Evolutionary conservation across 2,329 filamentous ascomycete species (phyloP).

Genomic region (Apiospora malaysiana): DNA sequence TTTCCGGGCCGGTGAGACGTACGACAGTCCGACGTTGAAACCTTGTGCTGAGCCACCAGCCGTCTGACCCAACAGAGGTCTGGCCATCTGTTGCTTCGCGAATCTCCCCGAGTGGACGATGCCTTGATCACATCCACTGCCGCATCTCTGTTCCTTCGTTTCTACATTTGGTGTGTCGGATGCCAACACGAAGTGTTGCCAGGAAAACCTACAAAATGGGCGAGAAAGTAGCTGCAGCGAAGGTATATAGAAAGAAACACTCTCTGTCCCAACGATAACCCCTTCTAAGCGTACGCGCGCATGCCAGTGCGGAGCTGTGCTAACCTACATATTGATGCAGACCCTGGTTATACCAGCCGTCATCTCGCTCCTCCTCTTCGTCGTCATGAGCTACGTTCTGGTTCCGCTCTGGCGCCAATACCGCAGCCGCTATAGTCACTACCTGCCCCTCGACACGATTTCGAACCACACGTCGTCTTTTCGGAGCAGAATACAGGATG

Average conservation of each 20-base stretch:
- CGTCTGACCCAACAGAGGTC: slow-evolving; percentile 9
- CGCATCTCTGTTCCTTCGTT: not conserved
- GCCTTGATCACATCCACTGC: not conserved
- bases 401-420: slow-evolving; percentile 74
- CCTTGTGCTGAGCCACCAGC: not conserved
- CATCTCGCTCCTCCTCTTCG: slow-evolving; percentile 73
- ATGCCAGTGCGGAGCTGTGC: slow-evolving; percentile 7
- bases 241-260: not conserved
- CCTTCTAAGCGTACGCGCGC: not conserved
- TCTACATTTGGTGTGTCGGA: not conserved
- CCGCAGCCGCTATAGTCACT: slow-evolving; percentile 73
- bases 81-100: not conserved
- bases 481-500: slow-evolving; percentile 55
- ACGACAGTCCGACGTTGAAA: not conserved
- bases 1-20: not conserved
- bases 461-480: slow-evolving; percentile 62
- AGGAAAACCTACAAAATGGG: not conserved
- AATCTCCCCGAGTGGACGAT: not conserved
- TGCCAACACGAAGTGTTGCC: not conserved
- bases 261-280: not conserved
- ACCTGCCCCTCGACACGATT: slow-evolving; percentile 71
- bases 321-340: slow-evolving; percentile 46
- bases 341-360: slow-evolving; percentile 73
- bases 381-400: slow-evolving; percentile 68
- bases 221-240: slow-evolving; percentile 17